Conservation (phyloP, 129 eudicot species). For the Centaurea solstitialis region DNA sequence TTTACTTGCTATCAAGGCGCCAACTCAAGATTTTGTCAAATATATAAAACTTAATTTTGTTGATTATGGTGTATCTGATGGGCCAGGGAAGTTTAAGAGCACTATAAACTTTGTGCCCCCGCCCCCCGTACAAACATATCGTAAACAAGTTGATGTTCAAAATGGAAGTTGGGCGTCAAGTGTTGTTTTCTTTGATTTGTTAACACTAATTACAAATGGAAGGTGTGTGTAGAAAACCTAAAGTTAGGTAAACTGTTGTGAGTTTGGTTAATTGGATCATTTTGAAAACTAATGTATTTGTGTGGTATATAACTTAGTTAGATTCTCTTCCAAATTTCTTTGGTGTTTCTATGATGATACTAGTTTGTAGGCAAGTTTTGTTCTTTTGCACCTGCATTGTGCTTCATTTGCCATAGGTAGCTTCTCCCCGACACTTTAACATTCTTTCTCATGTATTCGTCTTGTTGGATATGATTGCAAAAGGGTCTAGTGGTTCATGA, state of each 20-base stretch:
- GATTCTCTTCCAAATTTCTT: background rate
- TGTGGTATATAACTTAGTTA: background rate
- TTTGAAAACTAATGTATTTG: background rate
- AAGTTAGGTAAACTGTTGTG: background rate
- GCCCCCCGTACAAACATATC: background rate
- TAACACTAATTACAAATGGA: background rate
- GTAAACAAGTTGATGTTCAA: conserved; percentile 8
- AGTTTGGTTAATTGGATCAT: background rate
- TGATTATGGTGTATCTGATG: background rate
- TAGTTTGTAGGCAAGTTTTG: background rate
- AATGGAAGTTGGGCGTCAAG: background rate
- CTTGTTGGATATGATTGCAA: background rate
- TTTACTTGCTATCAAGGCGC: background rate
- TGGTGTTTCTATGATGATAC: background rate
- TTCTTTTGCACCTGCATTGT: background rate
- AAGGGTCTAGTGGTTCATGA: background rate
- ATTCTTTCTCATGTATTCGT: background rate
- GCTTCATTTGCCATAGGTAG: background rate
- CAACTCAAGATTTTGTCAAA: background rate
- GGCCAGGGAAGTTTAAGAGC: background rate
- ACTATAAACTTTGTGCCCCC: background rate
- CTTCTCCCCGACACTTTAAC: background rate
- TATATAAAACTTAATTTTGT: background rate
- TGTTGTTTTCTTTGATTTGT: background rate
- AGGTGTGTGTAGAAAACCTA: background rate